Evolutionary conservation across 345 rosid species (phyloP).

Genomic region (Bruguiera gymnorhiza): DNA sequence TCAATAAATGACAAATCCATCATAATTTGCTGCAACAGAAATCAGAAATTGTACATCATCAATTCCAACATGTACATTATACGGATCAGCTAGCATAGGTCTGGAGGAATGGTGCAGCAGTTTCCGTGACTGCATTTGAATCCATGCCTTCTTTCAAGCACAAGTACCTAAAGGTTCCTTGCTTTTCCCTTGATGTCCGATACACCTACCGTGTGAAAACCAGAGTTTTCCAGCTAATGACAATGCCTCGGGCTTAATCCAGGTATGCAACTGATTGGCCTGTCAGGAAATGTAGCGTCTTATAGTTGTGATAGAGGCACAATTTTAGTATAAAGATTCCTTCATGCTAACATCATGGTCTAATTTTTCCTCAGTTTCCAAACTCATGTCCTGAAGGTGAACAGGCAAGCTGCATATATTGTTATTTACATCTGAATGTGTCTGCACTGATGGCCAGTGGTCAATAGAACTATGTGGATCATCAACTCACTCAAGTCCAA

Average conservation of each 20-base stretch:
- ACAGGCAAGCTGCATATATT: constrained; percentile 20
- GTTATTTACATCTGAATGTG: constrained; percentile 29
- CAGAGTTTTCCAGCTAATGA: constrained; percentile 59
- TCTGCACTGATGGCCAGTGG: constrained; percentile 37
- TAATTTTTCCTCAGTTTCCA: constrained; percentile 34
- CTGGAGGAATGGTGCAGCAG: constrained; percentile 83
- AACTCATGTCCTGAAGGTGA: constrained; percentile 22
- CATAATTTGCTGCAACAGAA: constrained; percentile 35
- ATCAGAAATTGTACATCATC: constrained; percentile 83
- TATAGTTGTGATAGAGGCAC: constrained; percentile 12
- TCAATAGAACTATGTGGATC: constrained; percentile 42
- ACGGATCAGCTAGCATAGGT: constrained; percentile 74
- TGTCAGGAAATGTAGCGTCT: constrained; percentile 43
- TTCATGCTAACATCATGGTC: constrained; percentile 21
- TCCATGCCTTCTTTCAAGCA: constrained; percentile 14
- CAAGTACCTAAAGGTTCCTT: constrained; percentile 3
- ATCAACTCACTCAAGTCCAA: constrained; percentile 45
- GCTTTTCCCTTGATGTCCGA: constrained; percentile 8
- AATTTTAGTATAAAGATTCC: constrained; percentile 16
- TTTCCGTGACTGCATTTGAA: constrained; percentile 58
- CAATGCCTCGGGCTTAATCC: constrained; percentile 65
- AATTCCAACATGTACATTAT: constrained; percentile 67
- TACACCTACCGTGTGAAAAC: constrained; percentile 74
- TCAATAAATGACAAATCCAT: not conserved
- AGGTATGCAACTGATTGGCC: constrained; percentile 49